Base-by-base conservation (phyloP, 2,329 filamentous ascomycete genomes). In the Periconia digitata region DNA sequence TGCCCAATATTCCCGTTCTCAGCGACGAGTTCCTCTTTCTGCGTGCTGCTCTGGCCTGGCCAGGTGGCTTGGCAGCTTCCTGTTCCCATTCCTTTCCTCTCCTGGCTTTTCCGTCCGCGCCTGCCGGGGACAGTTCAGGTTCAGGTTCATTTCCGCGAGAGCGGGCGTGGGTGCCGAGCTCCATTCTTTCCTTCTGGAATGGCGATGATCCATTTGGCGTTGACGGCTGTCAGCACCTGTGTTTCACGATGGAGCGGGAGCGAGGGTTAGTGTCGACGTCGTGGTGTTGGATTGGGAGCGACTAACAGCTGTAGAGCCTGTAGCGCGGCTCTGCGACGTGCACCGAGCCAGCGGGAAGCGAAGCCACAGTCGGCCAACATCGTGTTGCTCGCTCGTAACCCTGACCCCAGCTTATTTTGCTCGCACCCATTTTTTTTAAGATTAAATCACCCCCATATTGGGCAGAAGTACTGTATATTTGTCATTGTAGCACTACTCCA, bases 1-100 rank as follows among this genome's bases (percentile, higher is more conserved):
- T 87, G 15, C 90, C 89, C 16, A 96, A 78, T 41, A 96, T 77
- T 21, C 90, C 90, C 72, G 96, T 96, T 50, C 92, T 83, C 67
- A 96, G 76, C 10, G 92, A 96, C 3, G 90, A 91, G 66, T 88
- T 89, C 50, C 92, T 83, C 60, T 85, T 85, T 46, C 90, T 79
- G 60, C 63, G 67, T 78, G 76, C 46, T 67, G 80, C 49, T 79
- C 75, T 47, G 27, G 8, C n/a, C 10, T 32, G 27, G 4, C 27
- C 27, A 32, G 12, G 27, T 10, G 12, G 27, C 27, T 32, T 32
- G 27, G 27, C 27, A 10, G 45, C 49, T 22, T 51, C 40, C 38
- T 47, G 37, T 18, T 44, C 17, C 7, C 34, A 23, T 23, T 38
- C 21, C 42, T 39, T 46, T 52, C 58, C 51, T 46, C 42, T n/a